Percentiles rank a stretch among this genome's conserved stretches.
Conservation (phyloP, 1,284 basidiomycete species). For the Ustilago trichophora region DNA sequence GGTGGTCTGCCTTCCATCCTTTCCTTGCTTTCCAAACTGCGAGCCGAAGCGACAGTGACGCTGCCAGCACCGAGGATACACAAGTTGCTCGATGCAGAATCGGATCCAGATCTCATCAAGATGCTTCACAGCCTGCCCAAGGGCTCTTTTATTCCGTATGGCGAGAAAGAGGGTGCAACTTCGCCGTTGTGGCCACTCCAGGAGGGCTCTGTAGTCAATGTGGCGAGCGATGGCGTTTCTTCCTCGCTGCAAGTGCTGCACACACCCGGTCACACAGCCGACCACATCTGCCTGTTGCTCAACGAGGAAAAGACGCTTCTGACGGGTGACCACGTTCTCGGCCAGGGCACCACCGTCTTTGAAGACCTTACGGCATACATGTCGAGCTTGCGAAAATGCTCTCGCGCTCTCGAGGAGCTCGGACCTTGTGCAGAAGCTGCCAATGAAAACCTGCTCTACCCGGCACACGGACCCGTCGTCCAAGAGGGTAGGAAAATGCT, state of each 20-base stretch:
- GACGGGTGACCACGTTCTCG: constrained; percentile 90
- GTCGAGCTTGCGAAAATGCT: constrained; percentile 74
- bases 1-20: constrained; percentile 80
- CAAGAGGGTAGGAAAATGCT: constrained; percentile 72
- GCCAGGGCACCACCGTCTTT: constrained; percentile 89
- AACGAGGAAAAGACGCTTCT: constrained; percentile 73
- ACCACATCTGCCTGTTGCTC: constrained; percentile 75
- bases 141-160: constrained; percentile 78
- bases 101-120: constrained; percentile 79
- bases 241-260: constrained; percentile 73
- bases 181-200: constrained; percentile 34
- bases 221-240: constrained; percentile 6
- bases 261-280: constrained; percentile 89
- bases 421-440: constrained; percentile 31
- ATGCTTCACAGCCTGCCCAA: constrained; percentile 80
- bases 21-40: constrained; percentile 71
- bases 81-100: constrained; percentile 66
- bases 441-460: constrained; percentile 72
- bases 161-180: neutral
- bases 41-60: constrained; percentile 37
- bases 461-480: constrained; percentile 86
- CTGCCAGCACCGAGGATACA: constrained; percentile 68
- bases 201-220: constrained; percentile 32
- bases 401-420: constrained; percentile 67
- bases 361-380: constrained; percentile 83